Evolutionary conservation across 179 eudicot genomes (phyloP), one percentile per base, ranked within the genome.

Genomic region (Patellifolia procumbens): DNA sequence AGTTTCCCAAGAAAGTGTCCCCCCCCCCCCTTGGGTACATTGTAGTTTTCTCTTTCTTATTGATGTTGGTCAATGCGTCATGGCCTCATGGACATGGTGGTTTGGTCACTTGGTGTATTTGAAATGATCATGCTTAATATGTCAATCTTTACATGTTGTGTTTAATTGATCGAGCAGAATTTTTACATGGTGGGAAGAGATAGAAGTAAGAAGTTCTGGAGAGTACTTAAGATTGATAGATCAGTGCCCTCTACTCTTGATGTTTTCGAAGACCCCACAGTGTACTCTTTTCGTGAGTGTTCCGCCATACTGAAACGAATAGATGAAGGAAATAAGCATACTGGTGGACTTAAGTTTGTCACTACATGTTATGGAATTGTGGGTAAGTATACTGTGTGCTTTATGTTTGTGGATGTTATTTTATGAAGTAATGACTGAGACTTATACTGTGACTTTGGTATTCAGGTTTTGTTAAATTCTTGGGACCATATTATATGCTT

Each of bases 401-500:
- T 60, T 39, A 24, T 72, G 39, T 48, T 79, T 72, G 34, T 43
- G 22, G 58, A n/a, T n/a, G 2, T 63, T 72, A 56, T 67, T 29
- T 52, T 24, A 1, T 52, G n/a, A 71, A 42, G 11, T 49, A 67
- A 31, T 51, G 31, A 59, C 81, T 78, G 48, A 63, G 39, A 22
- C 55, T 58, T 26, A 56, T 76, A 2, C 15, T 73, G 12, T 53
- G 64, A 46, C 79, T 79, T 31, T 45, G 32, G 63, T 45, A 62
- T 79, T 65, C 86, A 96, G 99, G 99, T 61, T 93, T 96, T 76
- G 74, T 93, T 42, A 96, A 89, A 80, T 91, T 96, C 80, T 83
- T 93, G 90, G 99, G 98, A 72, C 98, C 99, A 32, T 91, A 93
- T 79, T 91, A 96, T 84, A 86, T 91, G 92, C 82, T 96, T 75